Conservation (phyloP, 371 early-diverging fungal species). For the Apophysomyces sp. region DNA sequence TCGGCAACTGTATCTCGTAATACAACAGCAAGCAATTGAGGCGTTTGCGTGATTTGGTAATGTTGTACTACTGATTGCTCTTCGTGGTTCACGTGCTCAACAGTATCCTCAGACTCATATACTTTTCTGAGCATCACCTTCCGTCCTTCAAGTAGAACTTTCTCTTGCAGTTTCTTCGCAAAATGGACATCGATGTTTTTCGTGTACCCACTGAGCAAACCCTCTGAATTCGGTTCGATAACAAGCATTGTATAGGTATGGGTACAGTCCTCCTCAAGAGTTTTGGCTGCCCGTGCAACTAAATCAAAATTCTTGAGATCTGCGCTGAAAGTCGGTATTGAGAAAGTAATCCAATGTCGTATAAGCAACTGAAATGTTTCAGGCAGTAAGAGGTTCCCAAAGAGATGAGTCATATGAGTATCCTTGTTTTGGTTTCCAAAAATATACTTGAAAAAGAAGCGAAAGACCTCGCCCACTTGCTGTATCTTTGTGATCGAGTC, state of each 20-base stretch:
- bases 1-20: slow-evolving; percentile 32
- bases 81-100: slow-evolving; percentile 5
- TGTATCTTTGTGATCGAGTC: not conserved
- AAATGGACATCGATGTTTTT: slow-evolving; percentile 37
- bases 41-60: slow-evolving; percentile 44
- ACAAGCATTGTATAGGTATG: not conserved
- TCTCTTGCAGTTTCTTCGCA: slow-evolving; percentile 32
- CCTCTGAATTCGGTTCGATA: not conserved
- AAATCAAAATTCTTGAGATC: slow-evolving; percentile 10
- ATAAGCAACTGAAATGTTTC: slow-evolving; percentile 13
- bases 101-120: slow-evolving; percentile 33
- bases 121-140: slow-evolving; percentile 41
- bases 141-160: slow-evolving; percentile 32
- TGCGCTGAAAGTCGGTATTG: slow-evolving; percentile 12
- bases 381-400: slow-evolving; percentile 21
- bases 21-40: slow-evolving; percentile 29
- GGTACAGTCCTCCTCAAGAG: slow-evolving; percentile 13
- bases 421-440: not conserved
- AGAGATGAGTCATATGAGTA: slow-evolving; percentile 3
- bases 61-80: not conserved
- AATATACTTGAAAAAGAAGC: slow-evolving; percentile 9
- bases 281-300: not conserved
- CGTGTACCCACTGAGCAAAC: slow-evolving; percentile 12
- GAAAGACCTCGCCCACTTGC: not conserved
- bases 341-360: slow-evolving; percentile 1